Evolutionary conservation across 140 eudicot genomes (phyloP), one percentile per base, ranked within the genome.

Genomic region (Senecio squalidus): DNA sequence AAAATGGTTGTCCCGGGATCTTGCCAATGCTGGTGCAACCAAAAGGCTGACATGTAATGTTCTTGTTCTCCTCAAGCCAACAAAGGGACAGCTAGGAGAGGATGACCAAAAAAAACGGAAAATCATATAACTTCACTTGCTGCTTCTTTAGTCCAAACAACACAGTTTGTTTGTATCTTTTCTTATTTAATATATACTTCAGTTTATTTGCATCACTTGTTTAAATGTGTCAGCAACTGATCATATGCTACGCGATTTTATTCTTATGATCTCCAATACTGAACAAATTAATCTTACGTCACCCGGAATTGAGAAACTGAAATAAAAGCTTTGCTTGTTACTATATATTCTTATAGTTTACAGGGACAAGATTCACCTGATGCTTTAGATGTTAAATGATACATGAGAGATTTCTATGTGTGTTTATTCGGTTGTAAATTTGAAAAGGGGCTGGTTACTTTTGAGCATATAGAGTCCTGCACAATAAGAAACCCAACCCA

Each of bases 41-140:
- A 92, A 88, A 84, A 80, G 99, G 77, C 99, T 96, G 41, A 92
- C 95, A 17, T 88, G 99, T 43, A 87, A 96, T 33, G 93, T 92
- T 61, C 24, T 92, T 71, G 96, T 92, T 67, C 80, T 69, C 14
- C 70, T 80, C 9, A 82, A 92, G 83, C 95, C 98, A 5, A 58
- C 86, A 14, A 92, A 92, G 75, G 96, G 96, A 30, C 95, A 87
- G 55, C 72, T 92, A 3, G 77, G 31, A 16, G 74, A 75, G 39
- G 95, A 92, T 30, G 86, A 81, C 10, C 84, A 81, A 38, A 77
- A 72, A 13, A 84, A 92, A 77, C 61, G 87, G 84, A 84, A 87
- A 74, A 77, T 74, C 10, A 95, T 87, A 28, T 84, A n/a, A 27
- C 77, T 15, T 84, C 80, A 62, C 76, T 87, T 13, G 78, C 83